phyloP scores from a whole-genome alignment of 371 early-diverging fungal species.

The Circinella umbellata region DNA sequence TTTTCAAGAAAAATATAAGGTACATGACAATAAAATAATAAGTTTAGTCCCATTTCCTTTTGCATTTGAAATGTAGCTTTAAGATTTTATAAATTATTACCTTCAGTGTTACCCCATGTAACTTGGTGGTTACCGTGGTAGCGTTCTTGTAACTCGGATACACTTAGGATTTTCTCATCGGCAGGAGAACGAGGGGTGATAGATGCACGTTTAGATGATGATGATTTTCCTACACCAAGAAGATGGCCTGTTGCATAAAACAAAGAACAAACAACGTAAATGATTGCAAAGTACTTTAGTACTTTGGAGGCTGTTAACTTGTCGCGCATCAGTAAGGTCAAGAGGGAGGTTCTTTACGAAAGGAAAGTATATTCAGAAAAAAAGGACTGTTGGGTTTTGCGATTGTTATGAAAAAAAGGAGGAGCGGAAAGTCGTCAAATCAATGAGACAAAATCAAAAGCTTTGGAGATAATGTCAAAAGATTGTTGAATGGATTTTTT shows the following conservation, averaged over 20 bases:
- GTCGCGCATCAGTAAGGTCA: constrained; percentile 19
- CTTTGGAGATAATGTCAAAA: neutral
- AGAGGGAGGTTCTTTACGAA: neutral
- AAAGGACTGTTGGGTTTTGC: neutral
- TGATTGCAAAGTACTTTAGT: constrained; percentile 28
- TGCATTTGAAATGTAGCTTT: too few relatives aligned
- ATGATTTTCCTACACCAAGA: constrained; percentile 20
- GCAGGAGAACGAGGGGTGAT: constrained; percentile 5
- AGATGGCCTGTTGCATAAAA: constrained; percentile 38
- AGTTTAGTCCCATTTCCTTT: neutral
- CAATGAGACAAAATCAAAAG: neutral
- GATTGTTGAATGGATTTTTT: neutral
- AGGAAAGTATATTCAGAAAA: neutral
- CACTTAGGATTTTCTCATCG: constrained; percentile 14
- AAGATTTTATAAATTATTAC: constrained; percentile 4
- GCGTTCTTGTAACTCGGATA: constrained; percentile 27
- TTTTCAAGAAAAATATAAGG: neutral
- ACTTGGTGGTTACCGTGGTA: constrained; percentile 31
- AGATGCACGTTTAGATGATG: neutral
- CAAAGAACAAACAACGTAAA: constrained; percentile 33
- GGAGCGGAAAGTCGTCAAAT: neutral
- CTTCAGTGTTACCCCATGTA: constrained; percentile 26
- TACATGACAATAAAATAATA: neutral
- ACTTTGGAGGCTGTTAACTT: constrained; percentile 17
- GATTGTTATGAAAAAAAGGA: neutral